Conservation (phyloP, 495 filamentous ascomycete species). For the Penicillium alfredii region DNA sequence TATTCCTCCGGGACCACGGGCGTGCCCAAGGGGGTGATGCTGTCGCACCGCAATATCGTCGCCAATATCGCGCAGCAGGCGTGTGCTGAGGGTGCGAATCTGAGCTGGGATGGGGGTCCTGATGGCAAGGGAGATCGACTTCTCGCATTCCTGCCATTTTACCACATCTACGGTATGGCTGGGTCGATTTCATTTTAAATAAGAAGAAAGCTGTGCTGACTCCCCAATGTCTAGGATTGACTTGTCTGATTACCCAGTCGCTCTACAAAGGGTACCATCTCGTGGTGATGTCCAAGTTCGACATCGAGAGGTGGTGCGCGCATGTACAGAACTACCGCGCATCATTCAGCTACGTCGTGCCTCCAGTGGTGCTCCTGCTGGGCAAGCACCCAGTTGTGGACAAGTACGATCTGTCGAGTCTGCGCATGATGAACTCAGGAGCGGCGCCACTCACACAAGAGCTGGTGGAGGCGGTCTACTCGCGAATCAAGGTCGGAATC, state of each 20-base stretch:
- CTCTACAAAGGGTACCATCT: slow-evolving; percentile 63
- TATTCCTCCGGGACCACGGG: slow-evolving; percentile 92
- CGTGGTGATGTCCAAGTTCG: slow-evolving; percentile 79
- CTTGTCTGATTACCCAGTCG: slow-evolving; percentile 54
- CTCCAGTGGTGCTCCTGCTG: slow-evolving; percentile 76
- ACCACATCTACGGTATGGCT: slow-evolving; percentile 77
- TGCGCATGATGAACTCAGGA: slow-evolving; percentile 84
- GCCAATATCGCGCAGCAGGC: slow-evolving; percentile 58
- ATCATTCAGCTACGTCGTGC: slow-evolving; percentile 77
- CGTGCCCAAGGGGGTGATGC: slow-evolving; percentile 87
- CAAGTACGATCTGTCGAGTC: slow-evolving; percentile 72
- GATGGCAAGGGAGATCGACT: slow-evolving; percentile 64
- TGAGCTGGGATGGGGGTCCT: slow-evolving; percentile 53
- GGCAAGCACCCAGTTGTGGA: slow-evolving; percentile 69
- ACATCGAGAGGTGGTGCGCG: slow-evolving; percentile 69
- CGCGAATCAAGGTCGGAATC: slow-evolving; percentile 65
- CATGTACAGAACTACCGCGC: slow-evolving; percentile 68
- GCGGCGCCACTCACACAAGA: slow-evolving; percentile 84
- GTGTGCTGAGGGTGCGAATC: slow-evolving; percentile 52
- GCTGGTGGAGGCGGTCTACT: slow-evolving; percentile 71
- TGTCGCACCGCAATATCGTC: slow-evolving; percentile 77
- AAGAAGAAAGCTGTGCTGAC: slow-evolving; percentile 54
- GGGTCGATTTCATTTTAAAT: slow-evolving; percentile 39
- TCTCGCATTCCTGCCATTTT: slow-evolving; percentile 84
- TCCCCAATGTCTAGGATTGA: slow-evolving; percentile 67